phyloP scores from a whole-genome alignment of 2,329 filamentous ascomycete genomes.

The Myriosclerotinia duriaeana region DNA sequence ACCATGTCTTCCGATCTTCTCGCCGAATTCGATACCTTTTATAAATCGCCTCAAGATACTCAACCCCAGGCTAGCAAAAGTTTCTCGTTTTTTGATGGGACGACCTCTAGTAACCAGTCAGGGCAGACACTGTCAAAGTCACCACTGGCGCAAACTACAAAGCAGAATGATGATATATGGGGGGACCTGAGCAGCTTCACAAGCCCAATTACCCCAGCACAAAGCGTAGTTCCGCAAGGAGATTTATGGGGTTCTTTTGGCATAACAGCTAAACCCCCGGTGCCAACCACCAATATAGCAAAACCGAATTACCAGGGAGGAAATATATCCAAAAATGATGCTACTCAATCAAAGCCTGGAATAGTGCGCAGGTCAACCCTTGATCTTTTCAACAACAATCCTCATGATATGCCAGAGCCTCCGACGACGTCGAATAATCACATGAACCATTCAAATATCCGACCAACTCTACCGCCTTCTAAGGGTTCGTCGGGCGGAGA shows the following conservation, averaged over 20 bases:
- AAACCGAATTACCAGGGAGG: constrained; percentile 26
- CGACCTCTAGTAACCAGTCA: constrained; percentile 22
- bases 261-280: constrained; percentile 23
- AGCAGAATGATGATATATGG: constrained; percentile 33
- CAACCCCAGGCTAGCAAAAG: constrained; percentile 36
- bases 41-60: constrained; percentile 41
- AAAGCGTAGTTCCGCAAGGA: constrained; percentile 26
- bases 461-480: constrained; percentile 18
- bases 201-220: constrained; percentile 20
- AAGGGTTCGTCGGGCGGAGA: constrained; percentile 33
- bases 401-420: constrained; percentile 26
- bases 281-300: constrained; percentile 21
- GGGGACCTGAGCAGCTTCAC: constrained; percentile 32
- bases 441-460: constrained; percentile 13
- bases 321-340: constrained; percentile 15
- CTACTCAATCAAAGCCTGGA: constrained; percentile 25
- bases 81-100: constrained; percentile 30
- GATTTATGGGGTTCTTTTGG: constrained; percentile 40
- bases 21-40: constrained; percentile 58
- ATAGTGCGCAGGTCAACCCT: constrained; percentile 34
- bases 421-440: constrained; percentile 8
- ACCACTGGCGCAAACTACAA: not conserved
- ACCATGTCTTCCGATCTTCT: constrained; percentile 67
- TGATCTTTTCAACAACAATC: constrained; percentile 35
- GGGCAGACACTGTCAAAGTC: constrained; percentile 28